These are phyloP conservation scores for Gossypium turneri DNA, from an alignment of 345 rosid genomes.

Conservation along the genomic window DNA sequence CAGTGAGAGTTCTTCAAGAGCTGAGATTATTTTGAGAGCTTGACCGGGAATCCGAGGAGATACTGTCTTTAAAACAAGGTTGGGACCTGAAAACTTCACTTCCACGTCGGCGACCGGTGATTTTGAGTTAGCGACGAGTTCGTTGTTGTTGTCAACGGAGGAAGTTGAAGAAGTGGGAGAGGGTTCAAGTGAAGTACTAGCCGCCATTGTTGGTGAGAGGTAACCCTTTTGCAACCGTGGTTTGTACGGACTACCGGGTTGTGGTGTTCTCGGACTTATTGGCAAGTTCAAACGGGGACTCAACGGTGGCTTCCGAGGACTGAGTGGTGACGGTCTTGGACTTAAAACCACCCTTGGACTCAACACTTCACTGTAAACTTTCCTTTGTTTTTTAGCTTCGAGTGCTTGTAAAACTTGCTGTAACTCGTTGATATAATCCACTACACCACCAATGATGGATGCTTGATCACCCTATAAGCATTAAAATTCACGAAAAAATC, in stretches of 20 bases:
- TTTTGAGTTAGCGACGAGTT: constrained; percentile 79
- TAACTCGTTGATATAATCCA: constrained; percentile 88
- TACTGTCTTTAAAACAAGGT: constrained; percentile 68
- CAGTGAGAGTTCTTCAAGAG: constrained; percentile 72
- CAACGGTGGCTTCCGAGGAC: constrained; percentile 57
- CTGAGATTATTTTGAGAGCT: constrained; percentile 63
- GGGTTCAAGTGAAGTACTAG: constrained; percentile 38
- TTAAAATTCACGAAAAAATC: no score
- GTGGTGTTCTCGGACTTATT: constrained; percentile 83
- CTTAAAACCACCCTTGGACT: constrained; percentile 68
- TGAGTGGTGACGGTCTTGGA: constrained; percentile 64
- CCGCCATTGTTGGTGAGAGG: constrained; percentile 41
- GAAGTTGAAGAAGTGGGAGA: constrained; percentile 59
- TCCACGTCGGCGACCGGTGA: constrained; percentile 87
- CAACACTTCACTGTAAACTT: constrained; percentile 74
- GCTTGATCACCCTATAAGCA: constrained; percentile 86
- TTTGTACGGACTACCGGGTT: constrained; percentile 63
- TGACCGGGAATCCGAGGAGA: constrained; percentile 88
- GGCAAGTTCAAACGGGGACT: constrained; percentile 60
- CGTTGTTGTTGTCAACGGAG: constrained; percentile 41
- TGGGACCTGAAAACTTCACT: constrained; percentile 86
- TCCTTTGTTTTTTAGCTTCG: constrained; percentile 91
- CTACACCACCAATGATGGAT: constrained; percentile 95
- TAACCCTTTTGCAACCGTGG: constrained; percentile 40
- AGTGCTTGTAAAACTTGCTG: constrained; percentile 87